These are phyloP conservation scores for Helicocarpus griseus DNA, from an alignment of 2,329 filamentous ascomycete genomes.

Conservation along the genomic window DNA sequence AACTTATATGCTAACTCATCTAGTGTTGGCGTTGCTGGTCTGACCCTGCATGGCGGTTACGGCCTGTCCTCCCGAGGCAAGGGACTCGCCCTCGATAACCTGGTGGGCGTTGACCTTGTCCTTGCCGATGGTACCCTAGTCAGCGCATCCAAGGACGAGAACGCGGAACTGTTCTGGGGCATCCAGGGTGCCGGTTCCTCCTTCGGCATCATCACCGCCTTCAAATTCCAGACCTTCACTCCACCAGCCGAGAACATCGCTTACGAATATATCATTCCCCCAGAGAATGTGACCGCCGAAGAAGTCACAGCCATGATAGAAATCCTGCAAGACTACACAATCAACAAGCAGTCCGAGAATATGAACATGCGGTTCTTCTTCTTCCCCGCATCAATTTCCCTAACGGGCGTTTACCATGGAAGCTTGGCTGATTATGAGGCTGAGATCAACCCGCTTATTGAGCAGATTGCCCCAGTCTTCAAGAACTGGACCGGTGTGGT, in stretches of 20 bases:
- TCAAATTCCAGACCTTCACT: constrained; percentile 27
- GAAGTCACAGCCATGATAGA: constrained; percentile 39
- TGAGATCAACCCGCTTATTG: not conserved
- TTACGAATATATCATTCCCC: constrained; percentile 42
- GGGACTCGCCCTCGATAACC: constrained; percentile 41
- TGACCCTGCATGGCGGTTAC: constrained; percentile 18
- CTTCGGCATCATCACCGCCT: constrained; percentile 43
- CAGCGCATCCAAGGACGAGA: constrained; percentile 24
- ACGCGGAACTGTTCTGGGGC: constrained; percentile 43
- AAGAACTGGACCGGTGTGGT: not conserved
- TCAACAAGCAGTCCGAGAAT: constrained; percentile 45
- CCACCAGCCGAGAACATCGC: constrained; percentile 38
- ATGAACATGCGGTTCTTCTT: constrained; percentile 49
- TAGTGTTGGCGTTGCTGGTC: constrained; percentile 20
- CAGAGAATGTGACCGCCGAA: constrained; percentile 36
- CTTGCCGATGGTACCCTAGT: constrained; percentile 35
- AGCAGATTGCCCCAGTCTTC: not conserved
- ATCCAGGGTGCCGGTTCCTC: constrained; percentile 45
- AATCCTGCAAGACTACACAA: constrained; percentile 47
- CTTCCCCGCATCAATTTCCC: constrained; percentile 43
- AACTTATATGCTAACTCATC: too few species aligned
- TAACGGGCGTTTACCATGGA: constrained; percentile 52
- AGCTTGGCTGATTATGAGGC: constrained; percentile 44
- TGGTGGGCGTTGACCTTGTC: constrained; percentile 39
- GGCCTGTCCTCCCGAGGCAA: constrained; percentile 33